phyloP scores from a whole-genome alignment of 129 eudicot genomes.

The Pittosporum tobira region DNA sequence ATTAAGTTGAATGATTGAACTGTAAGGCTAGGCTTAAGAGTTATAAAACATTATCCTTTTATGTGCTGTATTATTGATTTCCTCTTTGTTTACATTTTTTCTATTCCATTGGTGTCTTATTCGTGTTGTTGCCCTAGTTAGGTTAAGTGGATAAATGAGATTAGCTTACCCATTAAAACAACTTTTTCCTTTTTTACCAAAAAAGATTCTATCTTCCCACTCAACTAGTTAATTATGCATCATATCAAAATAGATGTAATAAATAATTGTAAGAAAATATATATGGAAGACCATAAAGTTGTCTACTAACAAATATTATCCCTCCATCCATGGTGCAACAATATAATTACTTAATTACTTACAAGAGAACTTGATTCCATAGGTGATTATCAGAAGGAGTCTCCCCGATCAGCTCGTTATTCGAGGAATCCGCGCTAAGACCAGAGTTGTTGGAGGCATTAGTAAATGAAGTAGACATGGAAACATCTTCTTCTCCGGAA shows the following conservation, averaged over 20 bases:
- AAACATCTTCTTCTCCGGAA: conserved; percentile 45
- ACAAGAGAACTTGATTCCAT: conserved; percentile 55
- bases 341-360: conserved; percentile 13
- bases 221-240: conserved; percentile 24
- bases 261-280: conserved; percentile 4
- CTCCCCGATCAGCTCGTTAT: conserved; percentile 42
- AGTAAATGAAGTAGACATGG: conserved; percentile 39
- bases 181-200: conserved; percentile 13
- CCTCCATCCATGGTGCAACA: no score
- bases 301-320: background rate
- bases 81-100: background rate
- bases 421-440: conserved; percentile 42
- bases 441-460: conserved; percentile 46
- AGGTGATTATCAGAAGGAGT: conserved; percentile 48
- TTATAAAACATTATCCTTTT: background rate
- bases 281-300: background rate
- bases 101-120: background rate
- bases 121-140: background rate
- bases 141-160: background rate
- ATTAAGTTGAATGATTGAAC: background rate
- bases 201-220: conserved; percentile 15
- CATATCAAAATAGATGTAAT: conserved; percentile 15
- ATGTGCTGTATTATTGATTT: background rate
- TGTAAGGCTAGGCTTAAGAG: background rate
- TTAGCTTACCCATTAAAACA: background rate